These are phyloP conservation scores for Dacryopinax spathularia DNA, from an alignment of 768 basidiomycete genomes.

Conservation along the genomic window DNA sequence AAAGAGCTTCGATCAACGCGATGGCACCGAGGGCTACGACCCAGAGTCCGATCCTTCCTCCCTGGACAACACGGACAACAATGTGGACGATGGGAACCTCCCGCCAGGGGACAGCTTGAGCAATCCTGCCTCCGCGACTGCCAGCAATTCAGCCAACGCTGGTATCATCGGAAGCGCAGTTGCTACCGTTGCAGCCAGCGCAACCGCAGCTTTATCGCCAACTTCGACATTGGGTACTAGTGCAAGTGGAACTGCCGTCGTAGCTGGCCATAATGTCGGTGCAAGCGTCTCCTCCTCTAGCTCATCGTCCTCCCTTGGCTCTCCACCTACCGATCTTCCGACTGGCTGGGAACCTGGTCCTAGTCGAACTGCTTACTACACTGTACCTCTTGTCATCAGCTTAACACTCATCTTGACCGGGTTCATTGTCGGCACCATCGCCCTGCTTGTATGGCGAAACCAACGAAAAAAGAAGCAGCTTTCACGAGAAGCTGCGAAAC, in stretches of 20 bases:
- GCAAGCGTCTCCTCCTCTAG: not conserved
- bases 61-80: not conserved
- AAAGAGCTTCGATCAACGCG: conserved; percentile 1
- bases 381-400: not conserved
- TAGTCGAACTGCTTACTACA: not conserved
- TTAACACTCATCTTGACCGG: not conserved
- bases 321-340: conserved; percentile 1
- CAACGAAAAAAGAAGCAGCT: not conserved
- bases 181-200: not conserved
- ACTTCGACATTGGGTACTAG: not conserved
- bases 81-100: not conserved
- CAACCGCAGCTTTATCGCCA: not conserved
- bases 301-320: not conserved
- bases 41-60: not conserved
- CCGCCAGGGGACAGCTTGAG: not conserved
- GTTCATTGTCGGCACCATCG: not conserved
- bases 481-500: not conserved
- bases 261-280: not conserved
- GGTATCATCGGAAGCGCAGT: not conserved
- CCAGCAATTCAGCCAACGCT: not conserved
- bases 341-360: not conserved
- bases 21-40: not conserved
- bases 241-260: not conserved
- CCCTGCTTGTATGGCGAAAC: not conserved
- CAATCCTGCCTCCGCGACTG: not conserved